Evolutionary conservation across 768 basidiomycete species (phyloP), one percentile per base, ranked within the genome.

Genomic region (Calvatia gigantea): DNA sequence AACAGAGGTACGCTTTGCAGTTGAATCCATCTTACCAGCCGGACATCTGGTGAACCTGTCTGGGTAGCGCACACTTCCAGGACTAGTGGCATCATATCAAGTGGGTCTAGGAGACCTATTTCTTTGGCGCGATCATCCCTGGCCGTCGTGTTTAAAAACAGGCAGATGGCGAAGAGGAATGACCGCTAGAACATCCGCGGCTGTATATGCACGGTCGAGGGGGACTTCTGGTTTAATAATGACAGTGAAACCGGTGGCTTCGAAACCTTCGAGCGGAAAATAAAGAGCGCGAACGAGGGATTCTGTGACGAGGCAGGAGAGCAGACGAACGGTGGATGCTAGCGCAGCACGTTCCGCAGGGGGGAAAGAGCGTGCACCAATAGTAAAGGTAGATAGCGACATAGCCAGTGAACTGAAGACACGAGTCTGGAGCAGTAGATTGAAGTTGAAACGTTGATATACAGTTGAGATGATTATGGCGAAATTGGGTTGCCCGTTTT

Each of bases 281-380:
- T 78, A 84, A 33, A 79, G 63, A 2, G 80, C 80, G 7, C 69
- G 69, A 11, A 76, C 71, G 8, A 83, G 70, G 6, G 81, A 81
- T 65, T 83, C 82, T 1, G 82, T 81, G 51, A 83, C 80, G 6
- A 84, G 73, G 60, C 80, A 82, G 28, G 81, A 82, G n/a, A 83
- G 59, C 3, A 84, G 63, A 25, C 83, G 78, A 12, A 79, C 70
- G 23, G 73, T 67, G 32, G 75, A 75, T 8, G 78, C 77, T 60
- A 82, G 81, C 19, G 71, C 65, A 33, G 81, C 81, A 25, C 73
- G 72, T 64, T 76, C 70, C 31, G 60, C 61, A 33, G 78, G 71
- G 44, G 42, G 43, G 23, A 56, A 38, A 32, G 54, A 28, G 8
- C 54, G 45, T 19, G 54, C 54, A 17, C 29, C 38, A 19, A 48